Base-by-base conservation (phyloP, 805 yeast species). In the Metschnikowia hibisci region DNA sequence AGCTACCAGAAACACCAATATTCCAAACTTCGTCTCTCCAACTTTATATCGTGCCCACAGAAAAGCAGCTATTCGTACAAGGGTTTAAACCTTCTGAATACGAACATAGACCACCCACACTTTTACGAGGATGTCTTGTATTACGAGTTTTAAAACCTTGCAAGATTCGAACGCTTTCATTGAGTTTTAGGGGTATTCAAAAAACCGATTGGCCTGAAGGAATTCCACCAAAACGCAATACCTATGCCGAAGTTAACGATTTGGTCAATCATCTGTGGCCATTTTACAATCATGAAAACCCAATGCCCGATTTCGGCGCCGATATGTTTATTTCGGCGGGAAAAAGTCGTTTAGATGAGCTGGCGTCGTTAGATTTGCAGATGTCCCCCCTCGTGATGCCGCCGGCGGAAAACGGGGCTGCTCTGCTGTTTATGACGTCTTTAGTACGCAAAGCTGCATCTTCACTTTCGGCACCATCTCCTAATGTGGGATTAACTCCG, bases 141-240 rank as follows among this genome's bases (percentile, higher is more conserved):
- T 47, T 90, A 3, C 71, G 90, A 38, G 76, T 90, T 5, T 54
- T 80, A 35, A 88, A 87, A 55, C 82, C 91, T 0, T 72, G 82
- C 23, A 86, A 81, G 58, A 67, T 90, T 47, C 87, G 84, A 61
- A 60, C 76, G 14, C 77, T 90, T 10, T 60, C 67, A 4, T 67
- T 90, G 37, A 67, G 72, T 1, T 80, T 90, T 53, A 73, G 73
- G 41, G 97, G 96, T 1, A 58, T 62, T 1, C 77, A 85, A 29
- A 74, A 85, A 51, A 90, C 96, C 0, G 96, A 90, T 47, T 90
- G 97, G 96, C 97, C 97, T 3, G 97, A 93, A 57, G 99, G 99
- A 2, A 90, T 91, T 14, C 98, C 98, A 0, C 96, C 97, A 0
- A 87, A 84, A 58, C 81, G 81, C 51, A 69, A 71, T 13, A 84